Evolutionary conservation across 2,329 filamentous ascomycete genomes (phyloP).

Genomic region (Anthostomella pinea): DNA sequence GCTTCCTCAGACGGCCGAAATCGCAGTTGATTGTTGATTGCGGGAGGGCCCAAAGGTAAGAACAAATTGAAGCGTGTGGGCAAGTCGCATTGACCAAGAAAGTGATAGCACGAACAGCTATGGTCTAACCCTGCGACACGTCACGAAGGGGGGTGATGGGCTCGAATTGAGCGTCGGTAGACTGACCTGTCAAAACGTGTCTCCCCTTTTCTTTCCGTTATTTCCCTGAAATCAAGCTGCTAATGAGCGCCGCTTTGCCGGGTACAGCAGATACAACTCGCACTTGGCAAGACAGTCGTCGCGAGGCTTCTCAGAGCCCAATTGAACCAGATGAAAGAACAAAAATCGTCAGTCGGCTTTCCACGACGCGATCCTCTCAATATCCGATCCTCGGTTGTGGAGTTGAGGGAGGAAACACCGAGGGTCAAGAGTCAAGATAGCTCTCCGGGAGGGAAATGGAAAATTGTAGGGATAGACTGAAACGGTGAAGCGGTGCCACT

Average conservation of each 20-base stretch:
- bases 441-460: constrained; percentile 7
- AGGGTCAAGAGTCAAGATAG: constrained; percentile 6
- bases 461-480: no score
- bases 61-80: no score
- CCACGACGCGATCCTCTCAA: background rate
- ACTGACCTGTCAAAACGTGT: constrained; percentile 27
- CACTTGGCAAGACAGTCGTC: background rate
- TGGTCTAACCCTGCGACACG: constrained; percentile 28
- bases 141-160: constrained; percentile 30
- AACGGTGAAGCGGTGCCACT: constrained; percentile 8
- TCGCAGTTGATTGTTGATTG: constrained; percentile 12
- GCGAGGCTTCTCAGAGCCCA: constrained; percentile 3
- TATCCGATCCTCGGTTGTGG: background rate
- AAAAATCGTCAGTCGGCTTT: background rate
- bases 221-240: constrained; percentile 14
- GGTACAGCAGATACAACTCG: constrained; percentile 1
- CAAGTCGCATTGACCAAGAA: constrained; percentile 20
- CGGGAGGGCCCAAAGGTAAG: no score
- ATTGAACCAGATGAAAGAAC: background rate
- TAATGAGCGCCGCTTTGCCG: constrained; percentile 8
- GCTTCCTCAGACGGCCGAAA: constrained; percentile 5
- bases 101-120: constrained; percentile 19
- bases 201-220: constrained; percentile 15
- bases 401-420: background rate
- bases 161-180: constrained; percentile 15